Conservation (phyloP, 257 asterid species). For the Nemophila menziesii region DNA sequence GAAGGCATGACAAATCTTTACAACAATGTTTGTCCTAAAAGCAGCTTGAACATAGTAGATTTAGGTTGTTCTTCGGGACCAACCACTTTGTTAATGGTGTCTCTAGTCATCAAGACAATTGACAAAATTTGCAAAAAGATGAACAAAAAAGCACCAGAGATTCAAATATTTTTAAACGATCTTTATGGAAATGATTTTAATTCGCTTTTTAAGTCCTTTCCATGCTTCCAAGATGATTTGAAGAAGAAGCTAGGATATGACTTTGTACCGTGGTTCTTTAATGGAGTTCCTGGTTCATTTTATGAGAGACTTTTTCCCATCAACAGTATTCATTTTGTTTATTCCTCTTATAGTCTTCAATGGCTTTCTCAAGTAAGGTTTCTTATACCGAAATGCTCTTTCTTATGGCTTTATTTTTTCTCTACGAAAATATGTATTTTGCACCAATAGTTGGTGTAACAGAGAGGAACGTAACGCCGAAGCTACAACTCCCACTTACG, state of each 20-base stretch:
- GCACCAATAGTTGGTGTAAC: no score
- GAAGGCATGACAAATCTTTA: background rate
- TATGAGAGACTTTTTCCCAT: conserved; percentile 8
- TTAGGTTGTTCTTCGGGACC: conserved; percentile 16
- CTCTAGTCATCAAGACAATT: background rate
- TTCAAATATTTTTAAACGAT: conserved; percentile 5
- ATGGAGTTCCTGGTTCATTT: no score
- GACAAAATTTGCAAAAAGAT: background rate
- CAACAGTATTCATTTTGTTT: conserved; percentile 3
- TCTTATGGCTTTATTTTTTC: conserved; percentile 17
- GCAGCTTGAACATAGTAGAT: conserved; percentile 3
- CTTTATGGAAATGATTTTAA: conserved; percentile 9
- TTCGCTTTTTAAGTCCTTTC: conserved; percentile 1
- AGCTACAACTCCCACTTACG: no score
- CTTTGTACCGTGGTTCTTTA: background rate
- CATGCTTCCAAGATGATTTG: background rate
- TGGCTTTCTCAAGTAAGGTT: no score
- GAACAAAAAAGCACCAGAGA: background rate
- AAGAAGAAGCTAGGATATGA: background rate
- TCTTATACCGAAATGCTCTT: no score
- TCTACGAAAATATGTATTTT: no score
- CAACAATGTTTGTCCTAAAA: no score
- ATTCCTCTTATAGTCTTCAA: conserved; percentile 16
- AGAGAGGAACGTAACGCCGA: no score
- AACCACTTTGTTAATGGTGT: background rate